Base-by-base conservation (phyloP, 2,329 filamentous ascomycete species). In the Myriosclerotinia scirpicola region DNA sequence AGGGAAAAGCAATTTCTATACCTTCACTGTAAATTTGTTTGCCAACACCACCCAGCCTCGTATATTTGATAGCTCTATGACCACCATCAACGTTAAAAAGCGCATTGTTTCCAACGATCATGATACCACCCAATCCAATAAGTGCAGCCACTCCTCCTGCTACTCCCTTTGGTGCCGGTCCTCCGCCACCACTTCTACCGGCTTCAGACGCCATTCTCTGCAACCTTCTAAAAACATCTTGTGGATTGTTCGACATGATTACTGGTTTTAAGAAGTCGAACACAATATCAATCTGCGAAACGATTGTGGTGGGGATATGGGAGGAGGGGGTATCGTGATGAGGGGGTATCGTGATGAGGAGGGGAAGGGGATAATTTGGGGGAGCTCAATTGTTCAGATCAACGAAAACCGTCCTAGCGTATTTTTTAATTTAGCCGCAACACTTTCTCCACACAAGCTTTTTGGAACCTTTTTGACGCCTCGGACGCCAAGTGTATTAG, bases 11-110 rank as follows among this genome's bases (percentile, higher is more conserved):
- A 30, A 34, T 9, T 26, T 11, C 42, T 79, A 71, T 80, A 92
- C 94, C 95, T 92, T 99, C 95, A 75, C 76, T 85, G 82, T 96
- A 99, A 79, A 99, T 99, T 77, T 98, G 92, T 82, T 93, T 93
- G 84, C 91, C 90, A 66, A 99, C 94, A 83, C 95, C 95, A 76
- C 87, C 91, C 80, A 97, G 76, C 78, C 93, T 90, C 75, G 90
- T 93, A 83, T 99, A 99, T 81, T 99, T 99, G 85, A 99, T 99
- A 72, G 95, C 95, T 77, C 95, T 90, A 80, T 98, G 95, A 82
- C 95, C 95, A 89, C 95, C 95, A 77, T 99, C 95, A 75, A 99
- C 95, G 81, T 90, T 90, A 82, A 90, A 90, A 6, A 90, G 82
- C 54, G 87, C 84, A 77, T 77, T 75, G 73, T 88, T 85, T 71